A percentile compares a stretch with the other conserved stretches of the same genome.
phyloP scores from a whole-genome alignment of 768 basidiomycete genomes.

The Astraeus odoratus region DNA sequence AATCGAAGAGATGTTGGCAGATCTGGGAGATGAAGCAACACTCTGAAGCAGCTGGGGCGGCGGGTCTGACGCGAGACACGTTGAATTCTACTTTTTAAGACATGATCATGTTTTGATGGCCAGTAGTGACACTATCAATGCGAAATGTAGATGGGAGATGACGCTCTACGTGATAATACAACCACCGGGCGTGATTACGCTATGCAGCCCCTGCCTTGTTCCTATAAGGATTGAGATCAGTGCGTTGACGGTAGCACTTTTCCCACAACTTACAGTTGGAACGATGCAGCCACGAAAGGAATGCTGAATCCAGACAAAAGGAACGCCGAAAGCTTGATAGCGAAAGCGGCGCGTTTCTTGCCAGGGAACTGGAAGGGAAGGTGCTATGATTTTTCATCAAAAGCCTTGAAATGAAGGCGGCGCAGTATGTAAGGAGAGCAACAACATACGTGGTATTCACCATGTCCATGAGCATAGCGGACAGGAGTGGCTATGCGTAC shows the following conservation, averaged over 20 bases:
- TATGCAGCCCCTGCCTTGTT: constrained; percentile 29
- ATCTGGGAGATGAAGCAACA: constrained; percentile 15
- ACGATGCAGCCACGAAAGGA: constrained; percentile 55
- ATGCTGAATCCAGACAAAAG: constrained; percentile 55
- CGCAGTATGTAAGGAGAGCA: neutral
- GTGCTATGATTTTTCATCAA: constrained; percentile 32
- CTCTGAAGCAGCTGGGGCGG: neutral
- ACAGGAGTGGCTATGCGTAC: constrained; percentile 20
- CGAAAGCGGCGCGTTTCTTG: constrained; percentile 43
- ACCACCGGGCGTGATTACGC: constrained; percentile 8
- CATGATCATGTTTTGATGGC: too few relatives aligned
- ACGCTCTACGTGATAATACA: neutral
- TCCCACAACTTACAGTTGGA: constrained; percentile 50
- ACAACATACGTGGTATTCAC: constrained; percentile 43
- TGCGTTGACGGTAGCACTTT: neutral
- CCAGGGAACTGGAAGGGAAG: constrained; percentile 50
- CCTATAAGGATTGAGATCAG: constrained; percentile 25
- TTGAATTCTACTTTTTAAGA: too few relatives aligned
- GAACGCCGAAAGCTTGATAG: constrained; percentile 25
- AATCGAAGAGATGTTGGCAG: constrained; percentile 23
- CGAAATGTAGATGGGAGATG: neutral
- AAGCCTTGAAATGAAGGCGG: constrained; percentile 2
- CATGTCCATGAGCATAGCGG: constrained; percentile 45
- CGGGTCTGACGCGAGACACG: neutral
- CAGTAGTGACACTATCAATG: too few relatives aligned